Conservation (phyloP, 495 filamentous ascomycete species). For the Hypoxylon trugodes region DNA sequence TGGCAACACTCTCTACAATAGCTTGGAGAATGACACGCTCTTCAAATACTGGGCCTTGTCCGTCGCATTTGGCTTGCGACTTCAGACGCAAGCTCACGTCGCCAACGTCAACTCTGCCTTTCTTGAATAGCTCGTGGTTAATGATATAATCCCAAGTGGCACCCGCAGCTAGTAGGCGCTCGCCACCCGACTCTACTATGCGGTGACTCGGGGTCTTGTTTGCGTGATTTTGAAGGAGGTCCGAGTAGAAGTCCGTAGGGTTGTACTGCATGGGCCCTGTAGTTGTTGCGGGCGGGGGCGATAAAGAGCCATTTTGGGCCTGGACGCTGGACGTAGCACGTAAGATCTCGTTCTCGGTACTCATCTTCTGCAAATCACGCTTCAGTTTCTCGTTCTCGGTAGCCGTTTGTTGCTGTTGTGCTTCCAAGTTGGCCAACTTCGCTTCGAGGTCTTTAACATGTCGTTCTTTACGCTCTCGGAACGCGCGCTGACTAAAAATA, state of each 20-base stretch:
- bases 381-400: slow-evolving; percentile 84
- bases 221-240: slow-evolving; percentile 61
- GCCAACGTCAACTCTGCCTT: slow-evolving; percentile 84
- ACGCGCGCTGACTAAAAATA: slow-evolving; percentile 82
- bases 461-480: slow-evolving; percentile 94
- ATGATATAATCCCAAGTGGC: slow-evolving; percentile 95
- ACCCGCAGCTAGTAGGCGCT: slow-evolving; percentile 77
- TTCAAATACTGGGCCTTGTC: slow-evolving; percentile 88
- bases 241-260: slow-evolving; percentile 73
- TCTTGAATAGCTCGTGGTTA: slow-evolving; percentile 77
- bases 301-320: slow-evolving; percentile 38
- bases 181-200: slow-evolving; percentile 74
- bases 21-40: slow-evolving; percentile 76
- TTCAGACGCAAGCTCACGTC: slow-evolving; percentile 80
- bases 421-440: slow-evolving; percentile 79
- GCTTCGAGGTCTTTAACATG: slow-evolving; percentile 92
- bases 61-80: slow-evolving; percentile 83
- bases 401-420: slow-evolving; percentile 52
- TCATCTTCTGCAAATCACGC: slow-evolving; percentile 78
- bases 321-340: slow-evolving; percentile 71
- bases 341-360: slow-evolving; percentile 92
- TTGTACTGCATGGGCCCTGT: slow-evolving; percentile 79
- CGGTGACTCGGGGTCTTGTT: slow-evolving; percentile 73
- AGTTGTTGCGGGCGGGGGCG: slow-evolving; percentile 45
- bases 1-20: slow-evolving; percentile 79